These are phyloP conservation scores for Solanum okadae DNA, from an alignment of 257 asterid species.

Conservation along the genomic window DNA sequence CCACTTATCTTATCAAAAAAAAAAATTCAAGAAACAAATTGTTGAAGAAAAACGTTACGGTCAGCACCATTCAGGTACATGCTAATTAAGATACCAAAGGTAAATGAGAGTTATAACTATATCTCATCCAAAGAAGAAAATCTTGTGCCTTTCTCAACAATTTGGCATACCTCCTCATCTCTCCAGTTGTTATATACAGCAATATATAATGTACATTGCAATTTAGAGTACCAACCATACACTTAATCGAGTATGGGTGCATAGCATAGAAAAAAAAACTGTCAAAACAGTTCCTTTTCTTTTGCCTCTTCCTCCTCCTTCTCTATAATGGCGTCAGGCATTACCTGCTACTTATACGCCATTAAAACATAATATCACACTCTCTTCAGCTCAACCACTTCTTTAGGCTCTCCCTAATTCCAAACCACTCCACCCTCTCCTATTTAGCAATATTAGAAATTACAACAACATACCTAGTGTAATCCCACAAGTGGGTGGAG, in stretches of 20 bases:
- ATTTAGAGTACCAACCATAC: neutral
- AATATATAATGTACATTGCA: neutral
- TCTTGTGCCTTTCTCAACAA: neutral
- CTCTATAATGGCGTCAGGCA: neutral
- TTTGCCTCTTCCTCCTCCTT: neutral
- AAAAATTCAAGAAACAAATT: no score
- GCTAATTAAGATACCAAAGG: neutral
- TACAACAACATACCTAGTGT: neutral
- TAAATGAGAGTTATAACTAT: neutral
- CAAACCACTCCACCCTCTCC: neutral
- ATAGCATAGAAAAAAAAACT: neutral
- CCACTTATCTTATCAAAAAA: no score
- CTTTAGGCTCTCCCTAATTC: neutral
- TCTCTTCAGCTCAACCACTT: neutral
- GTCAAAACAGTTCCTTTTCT: neutral
- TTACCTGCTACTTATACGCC: neutral
- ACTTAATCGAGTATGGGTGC: neutral
- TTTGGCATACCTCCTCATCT: neutral
- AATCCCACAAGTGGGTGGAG: neutral
- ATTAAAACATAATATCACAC: neutral
- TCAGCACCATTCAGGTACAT: neutral
- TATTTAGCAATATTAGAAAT: neutral
- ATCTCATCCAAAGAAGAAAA: neutral
- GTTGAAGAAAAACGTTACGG: neutral
- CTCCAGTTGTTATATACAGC: neutral